A percentile compares a stretch with the other conserved stretches of the same genome.
These are phyloP conservation scores for Chrysopogon serrulatus DNA, from an alignment of 176 grass and related monocot species.

Conservation along the genomic window DNA sequence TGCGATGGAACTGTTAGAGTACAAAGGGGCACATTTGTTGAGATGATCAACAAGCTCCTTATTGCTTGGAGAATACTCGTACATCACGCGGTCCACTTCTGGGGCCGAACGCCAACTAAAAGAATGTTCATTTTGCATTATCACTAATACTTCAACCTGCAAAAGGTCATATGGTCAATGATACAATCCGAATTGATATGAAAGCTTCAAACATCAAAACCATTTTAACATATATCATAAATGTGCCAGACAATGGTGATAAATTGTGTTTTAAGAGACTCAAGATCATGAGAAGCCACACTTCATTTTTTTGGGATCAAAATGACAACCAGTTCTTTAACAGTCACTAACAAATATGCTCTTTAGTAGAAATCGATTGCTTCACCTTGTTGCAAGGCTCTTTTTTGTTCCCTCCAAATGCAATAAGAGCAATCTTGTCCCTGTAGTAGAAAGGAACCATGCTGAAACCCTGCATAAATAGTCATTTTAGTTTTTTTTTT, in stretches of 20 bases:
- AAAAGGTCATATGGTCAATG: conserved; percentile 7
- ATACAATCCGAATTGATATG: neutral
- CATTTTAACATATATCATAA: neutral
- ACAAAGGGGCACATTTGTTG: conserved; percentile 53
- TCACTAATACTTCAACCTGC: conserved; percentile 86
- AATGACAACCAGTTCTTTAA: conserved; percentile 7
- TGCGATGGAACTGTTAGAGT: conserved; percentile 50
- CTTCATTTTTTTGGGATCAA: neutral
- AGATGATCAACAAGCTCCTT: conserved; percentile 46
- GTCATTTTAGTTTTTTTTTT: conserved; percentile 11
- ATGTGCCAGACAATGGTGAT: neutral
- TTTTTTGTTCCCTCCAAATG: conserved; percentile 98
- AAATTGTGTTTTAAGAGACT: neutral
- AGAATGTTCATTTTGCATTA: conserved; percentile 76
- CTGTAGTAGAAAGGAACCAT: conserved; percentile 82
- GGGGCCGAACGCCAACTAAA: conserved; percentile 89
- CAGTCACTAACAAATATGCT: conserved; percentile 5
- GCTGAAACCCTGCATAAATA: conserved; percentile 70
- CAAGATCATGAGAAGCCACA: neutral
- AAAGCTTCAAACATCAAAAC: conserved; percentile 10
- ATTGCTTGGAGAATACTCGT: conserved; percentile 66
- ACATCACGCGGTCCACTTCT: conserved; percentile 57
- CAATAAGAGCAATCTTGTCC: conserved; percentile 79
- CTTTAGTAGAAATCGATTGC: neutral
- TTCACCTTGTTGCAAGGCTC: conserved; percentile 81